These are phyloP conservation scores for Zanthoxylum bungeanum DNA, from an alignment of 345 rosid genomes.

Conservation along the genomic window DNA sequence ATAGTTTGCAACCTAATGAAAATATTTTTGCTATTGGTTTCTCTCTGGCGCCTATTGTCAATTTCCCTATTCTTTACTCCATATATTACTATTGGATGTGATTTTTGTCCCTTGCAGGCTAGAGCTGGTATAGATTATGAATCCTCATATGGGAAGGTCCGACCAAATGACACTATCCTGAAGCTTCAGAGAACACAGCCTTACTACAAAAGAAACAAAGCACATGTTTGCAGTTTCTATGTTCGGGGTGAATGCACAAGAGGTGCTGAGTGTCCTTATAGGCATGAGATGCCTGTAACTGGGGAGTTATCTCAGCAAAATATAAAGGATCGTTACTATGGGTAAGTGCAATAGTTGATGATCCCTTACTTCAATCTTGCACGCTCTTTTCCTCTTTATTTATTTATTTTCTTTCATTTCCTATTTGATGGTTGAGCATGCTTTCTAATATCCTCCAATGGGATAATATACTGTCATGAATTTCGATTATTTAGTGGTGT, in stretches of 20 bases:
- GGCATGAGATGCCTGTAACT: constrained; percentile 96
- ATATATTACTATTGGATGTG: neutral
- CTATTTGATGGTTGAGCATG: neutral
- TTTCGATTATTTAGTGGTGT: neutral
- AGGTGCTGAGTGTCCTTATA: constrained; percentile 94
- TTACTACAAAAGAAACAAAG: constrained; percentile 86
- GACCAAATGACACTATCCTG: constrained; percentile 81
- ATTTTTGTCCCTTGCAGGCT: constrained; percentile 47
- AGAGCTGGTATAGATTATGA: constrained; percentile 97
- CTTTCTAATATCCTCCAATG: neutral
- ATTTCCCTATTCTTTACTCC: neutral
- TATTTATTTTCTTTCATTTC: neutral
- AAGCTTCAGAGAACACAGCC: constrained; percentile 96
- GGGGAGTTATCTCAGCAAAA: constrained; percentile 97
- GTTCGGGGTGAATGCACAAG: constrained; percentile 93
- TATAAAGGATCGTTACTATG: constrained; percentile 93
- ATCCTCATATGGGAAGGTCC: constrained; percentile 87
- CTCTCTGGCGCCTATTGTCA: neutral
- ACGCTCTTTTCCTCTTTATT: neutral
- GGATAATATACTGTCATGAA: neutral
- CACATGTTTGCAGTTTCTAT: constrained; percentile 95
- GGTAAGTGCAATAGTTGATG: no score
- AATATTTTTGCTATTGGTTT: neutral
- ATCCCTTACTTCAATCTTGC: neutral
- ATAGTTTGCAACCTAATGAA: neutral